A percentile compares a stretch with the other conserved stretches of the same genome.
These are phyloP conservation scores for Claviceps cyperi DNA, from an alignment of 2,329 filamentous ascomycete species.

Conservation along the genomic window DNA sequence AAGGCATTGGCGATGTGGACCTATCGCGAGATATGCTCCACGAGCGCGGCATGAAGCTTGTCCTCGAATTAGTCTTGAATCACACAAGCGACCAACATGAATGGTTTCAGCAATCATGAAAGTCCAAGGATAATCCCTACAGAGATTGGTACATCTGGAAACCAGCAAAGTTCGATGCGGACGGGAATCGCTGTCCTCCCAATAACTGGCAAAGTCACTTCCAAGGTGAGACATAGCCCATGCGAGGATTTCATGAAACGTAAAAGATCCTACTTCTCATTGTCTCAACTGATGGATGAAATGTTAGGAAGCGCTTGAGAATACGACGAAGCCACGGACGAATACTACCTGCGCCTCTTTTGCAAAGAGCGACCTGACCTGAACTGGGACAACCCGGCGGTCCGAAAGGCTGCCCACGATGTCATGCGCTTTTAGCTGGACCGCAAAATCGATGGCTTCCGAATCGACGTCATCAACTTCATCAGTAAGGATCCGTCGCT, in stretches of 20 bases:
- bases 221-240: slow-evolving; percentile 15
- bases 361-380: slow-evolving; percentile 59
- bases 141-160: slow-evolving; percentile 54
- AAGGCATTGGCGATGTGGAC: slow-evolving; percentile 53
- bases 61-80: slow-evolving; percentile 62
- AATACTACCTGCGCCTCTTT: slow-evolving; percentile 55
- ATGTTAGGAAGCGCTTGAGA: slow-evolving; percentile 26
- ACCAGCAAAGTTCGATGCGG: slow-evolving; percentile 36
- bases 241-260: neutral
- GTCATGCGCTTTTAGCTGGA: slow-evolving; percentile 63
- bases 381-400: slow-evolving; percentile 59
- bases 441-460: slow-evolving; percentile 50
- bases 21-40: slow-evolving; percentile 46
- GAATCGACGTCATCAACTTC: slow-evolving; percentile 55
- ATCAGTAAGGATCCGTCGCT: slow-evolving; percentile 46
- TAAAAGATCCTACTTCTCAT: neutral
- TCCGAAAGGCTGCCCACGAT: slow-evolving; percentile 51
- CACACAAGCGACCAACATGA: slow-evolving; percentile 47
- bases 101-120: slow-evolving; percentile 43
- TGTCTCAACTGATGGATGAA: neutral
- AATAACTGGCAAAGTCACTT: slow-evolving; percentile 40
- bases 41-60: slow-evolving; percentile 48
- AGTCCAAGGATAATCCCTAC: slow-evolving; percentile 37
- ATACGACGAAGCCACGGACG: slow-evolving; percentile 32
- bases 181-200: slow-evolving; percentile 45